phyloP scores from a whole-genome alignment of 164 flowering plant genomes.

The Saururus chinensis region DNA sequence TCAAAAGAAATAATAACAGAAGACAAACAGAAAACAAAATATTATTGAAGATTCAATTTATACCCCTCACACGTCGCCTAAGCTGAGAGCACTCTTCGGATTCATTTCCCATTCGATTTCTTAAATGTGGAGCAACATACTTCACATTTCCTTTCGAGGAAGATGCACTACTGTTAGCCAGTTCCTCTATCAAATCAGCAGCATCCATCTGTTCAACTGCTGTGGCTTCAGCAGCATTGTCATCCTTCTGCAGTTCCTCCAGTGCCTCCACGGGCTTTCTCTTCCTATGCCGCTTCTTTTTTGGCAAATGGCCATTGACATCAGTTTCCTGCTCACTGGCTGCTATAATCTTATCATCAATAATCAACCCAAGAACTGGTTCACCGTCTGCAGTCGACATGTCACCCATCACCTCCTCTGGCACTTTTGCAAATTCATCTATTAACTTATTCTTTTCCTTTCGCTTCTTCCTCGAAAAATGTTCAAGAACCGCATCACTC shows the following conservation, averaged over 20 bases:
- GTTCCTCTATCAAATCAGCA: constrained; percentile 14
- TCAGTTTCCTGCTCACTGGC: neutral
- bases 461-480: constrained; percentile 16
- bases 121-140: constrained; percentile 75
- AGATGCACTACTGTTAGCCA: constrained; percentile 12
- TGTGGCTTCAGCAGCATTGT: neutral
- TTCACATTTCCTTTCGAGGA: constrained; percentile 16
- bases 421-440: constrained; percentile 8
- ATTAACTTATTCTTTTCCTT: constrained; percentile 18
- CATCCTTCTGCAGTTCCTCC: neutral
- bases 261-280: neutral
- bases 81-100: constrained; percentile 51
- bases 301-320: neutral
- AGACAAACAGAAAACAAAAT: neutral
- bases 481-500: neutral
- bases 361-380: neutral
- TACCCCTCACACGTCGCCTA: constrained; percentile 71
- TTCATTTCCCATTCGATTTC: constrained; percentile 38
- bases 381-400: neutral
- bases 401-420: constrained; percentile 4
- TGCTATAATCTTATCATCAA: neutral
- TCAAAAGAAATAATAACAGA: neutral
- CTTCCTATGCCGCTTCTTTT: neutral
- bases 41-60: constrained; percentile 5
- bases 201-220: constrained; percentile 9